phyloP scores from a whole-genome alignment of 768 basidiomycete genomes.

The Termitomyces sp. region DNA sequence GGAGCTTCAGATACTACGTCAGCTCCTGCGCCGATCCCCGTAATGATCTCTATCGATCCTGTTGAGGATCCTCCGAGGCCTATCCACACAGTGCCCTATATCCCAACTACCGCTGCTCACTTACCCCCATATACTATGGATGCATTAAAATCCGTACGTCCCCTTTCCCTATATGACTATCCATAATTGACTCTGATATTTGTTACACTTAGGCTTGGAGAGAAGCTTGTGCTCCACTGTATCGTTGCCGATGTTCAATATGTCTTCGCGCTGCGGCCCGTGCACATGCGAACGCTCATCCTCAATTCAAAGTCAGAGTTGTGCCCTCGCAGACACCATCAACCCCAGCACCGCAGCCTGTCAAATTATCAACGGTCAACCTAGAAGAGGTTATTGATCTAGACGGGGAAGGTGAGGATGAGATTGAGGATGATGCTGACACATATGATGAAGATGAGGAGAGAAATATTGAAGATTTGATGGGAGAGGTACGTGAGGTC shows the following conservation, averaged over 20 bases:
- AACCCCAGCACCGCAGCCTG: not conserved
- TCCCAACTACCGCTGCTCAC: slow-evolving; percentile 51
- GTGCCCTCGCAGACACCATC: slow-evolving; percentile 2
- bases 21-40: slow-evolving; percentile 12
- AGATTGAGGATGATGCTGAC: slow-evolving; percentile 17
- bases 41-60: slow-evolving; percentile 45
- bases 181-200: slow-evolving; percentile 4
- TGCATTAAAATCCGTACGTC: slow-evolving; percentile 48
- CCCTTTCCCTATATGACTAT: slow-evolving; percentile 1
- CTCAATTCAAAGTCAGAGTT: not conserved
- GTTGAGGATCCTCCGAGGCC: slow-evolving; percentile 57
- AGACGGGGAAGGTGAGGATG: slow-evolving; percentile 20
- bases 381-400: slow-evolving; percentile 9
- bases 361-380: slow-evolving; percentile 4
- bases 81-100: slow-evolving; percentile 61
- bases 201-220: slow-evolving; percentile 51
- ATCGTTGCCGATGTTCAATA: slow-evolving; percentile 67
- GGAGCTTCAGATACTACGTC: slow-evolving; percentile 20
- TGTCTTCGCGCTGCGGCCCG: slow-evolving; percentile 61
- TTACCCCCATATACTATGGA: slow-evolving; percentile 56
- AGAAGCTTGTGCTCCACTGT: slow-evolving; percentile 66
- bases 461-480: slow-evolving; percentile 12
- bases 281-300: slow-evolving; percentile 31
- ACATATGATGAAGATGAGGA: slow-evolving; percentile 18
- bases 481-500: slow-evolving; percentile 26